phyloP scores from a whole-genome alignment of 2,329 filamentous ascomycete genomes.

The Pseudohalonectria lignicola region DNA sequence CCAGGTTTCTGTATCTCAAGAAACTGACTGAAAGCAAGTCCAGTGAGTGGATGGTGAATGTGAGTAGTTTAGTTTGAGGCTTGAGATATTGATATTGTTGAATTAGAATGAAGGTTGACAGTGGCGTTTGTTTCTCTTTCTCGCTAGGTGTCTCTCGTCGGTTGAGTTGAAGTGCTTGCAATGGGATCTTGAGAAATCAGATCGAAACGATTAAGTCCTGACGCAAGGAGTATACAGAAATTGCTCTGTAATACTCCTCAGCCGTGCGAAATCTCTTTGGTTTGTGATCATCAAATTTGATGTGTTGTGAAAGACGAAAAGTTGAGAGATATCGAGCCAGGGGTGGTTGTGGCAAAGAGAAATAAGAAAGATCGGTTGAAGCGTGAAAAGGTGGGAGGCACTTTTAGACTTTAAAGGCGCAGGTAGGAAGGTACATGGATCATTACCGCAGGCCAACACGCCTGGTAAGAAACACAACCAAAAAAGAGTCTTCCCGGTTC shows the following conservation, averaged over 20 bases:
- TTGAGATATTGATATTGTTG: background rate
- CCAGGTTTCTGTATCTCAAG: constrained; percentile 6
- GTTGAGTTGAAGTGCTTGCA: constrained; percentile 1
- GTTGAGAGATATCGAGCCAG: background rate
- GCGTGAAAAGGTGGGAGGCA: too few relatives aligned
- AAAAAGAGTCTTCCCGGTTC: too few relatives aligned
- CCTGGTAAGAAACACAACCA: too few relatives aligned
- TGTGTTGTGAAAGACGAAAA: background rate
- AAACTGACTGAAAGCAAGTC: too few relatives aligned
- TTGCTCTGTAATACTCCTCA: constrained; percentile 49
- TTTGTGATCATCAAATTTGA: constrained; percentile 21
- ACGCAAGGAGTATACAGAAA: constrained; percentile 56
- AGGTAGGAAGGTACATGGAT: too few relatives aligned
- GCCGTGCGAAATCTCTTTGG: constrained; percentile 35
- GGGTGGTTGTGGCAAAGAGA: background rate
- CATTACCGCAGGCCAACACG: too few relatives aligned
- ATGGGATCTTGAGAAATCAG: background rate
- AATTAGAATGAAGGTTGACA: background rate
- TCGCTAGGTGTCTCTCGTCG: too few relatives aligned
- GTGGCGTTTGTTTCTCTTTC: background rate
- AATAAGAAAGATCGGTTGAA: too few relatives aligned
- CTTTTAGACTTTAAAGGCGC: too few relatives aligned
- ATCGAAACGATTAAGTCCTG: constrained; percentile 27
- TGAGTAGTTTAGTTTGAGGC: too few relatives aligned
- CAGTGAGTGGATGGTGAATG: too few relatives aligned